Evolutionary conservation across 2,329 filamentous ascomycete species (phyloP).

Genomic region (Sporothrix inflata): DNA sequence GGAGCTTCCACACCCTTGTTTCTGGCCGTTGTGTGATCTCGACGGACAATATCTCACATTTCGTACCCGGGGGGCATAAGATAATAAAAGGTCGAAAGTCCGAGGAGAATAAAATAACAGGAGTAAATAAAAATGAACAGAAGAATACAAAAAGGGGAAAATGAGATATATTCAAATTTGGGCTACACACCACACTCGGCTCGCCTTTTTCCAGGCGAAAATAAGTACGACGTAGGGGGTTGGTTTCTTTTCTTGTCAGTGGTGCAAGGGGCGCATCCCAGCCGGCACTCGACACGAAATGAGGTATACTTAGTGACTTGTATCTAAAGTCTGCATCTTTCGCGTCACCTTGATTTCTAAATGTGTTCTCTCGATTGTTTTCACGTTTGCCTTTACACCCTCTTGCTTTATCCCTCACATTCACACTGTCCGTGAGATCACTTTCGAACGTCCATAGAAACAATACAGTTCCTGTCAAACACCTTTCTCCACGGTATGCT

Average conservation of each 20-base stretch:
- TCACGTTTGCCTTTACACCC: too few relatives aligned
- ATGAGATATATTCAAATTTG: neutral
- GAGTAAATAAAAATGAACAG: neutral
- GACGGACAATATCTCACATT: neutral
- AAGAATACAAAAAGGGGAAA: neutral
- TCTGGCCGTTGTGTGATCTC: slow-evolving; percentile 1
- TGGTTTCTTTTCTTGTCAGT: slow-evolving; percentile 16
- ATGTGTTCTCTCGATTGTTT: neutral
- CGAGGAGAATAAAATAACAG: neutral
- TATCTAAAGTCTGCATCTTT: neutral
- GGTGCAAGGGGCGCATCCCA: slow-evolving; percentile 1
- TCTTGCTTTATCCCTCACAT: neutral
- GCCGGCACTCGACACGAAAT: slow-evolving; percentile 19
- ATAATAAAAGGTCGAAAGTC: neutral
- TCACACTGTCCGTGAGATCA: neutral
- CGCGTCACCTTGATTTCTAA: neutral
- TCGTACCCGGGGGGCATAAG: neutral
- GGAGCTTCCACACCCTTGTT: slow-evolving; percentile 8
- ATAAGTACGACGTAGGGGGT: neutral
- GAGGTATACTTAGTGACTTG: neutral
- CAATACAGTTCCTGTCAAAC: neutral
- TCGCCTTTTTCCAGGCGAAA: neutral
- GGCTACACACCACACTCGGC: neutral
- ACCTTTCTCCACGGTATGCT: neutral
- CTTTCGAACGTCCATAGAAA: neutral